A percentile compares a stretch with the other conserved stretches of the same genome.
Evolutionary conservation across 192 early-diverging fungal genomes (phyloP).

Genomic region (Podila minutissima): DNA sequence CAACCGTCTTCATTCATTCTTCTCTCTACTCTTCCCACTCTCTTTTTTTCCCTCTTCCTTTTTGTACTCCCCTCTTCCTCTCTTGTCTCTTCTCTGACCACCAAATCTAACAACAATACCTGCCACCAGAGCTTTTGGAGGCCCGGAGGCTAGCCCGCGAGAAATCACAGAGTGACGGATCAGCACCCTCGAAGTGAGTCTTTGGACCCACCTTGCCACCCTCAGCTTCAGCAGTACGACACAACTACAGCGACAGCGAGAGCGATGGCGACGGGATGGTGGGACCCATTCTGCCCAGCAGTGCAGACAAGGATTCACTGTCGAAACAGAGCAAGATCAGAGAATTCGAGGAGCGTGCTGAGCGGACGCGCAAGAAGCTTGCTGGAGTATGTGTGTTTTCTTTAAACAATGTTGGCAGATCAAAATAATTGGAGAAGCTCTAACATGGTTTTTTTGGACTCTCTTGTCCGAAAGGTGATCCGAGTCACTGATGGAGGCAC

Average conservation of each 20-base stretch:
- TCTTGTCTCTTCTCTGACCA: too few relatives aligned
- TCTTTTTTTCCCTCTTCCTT: too few relatives aligned
- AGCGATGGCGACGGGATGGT: constrained; percentile 50
- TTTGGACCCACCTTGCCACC: constrained; percentile 46
- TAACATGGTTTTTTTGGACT: neutral
- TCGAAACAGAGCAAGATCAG: constrained; percentile 42
- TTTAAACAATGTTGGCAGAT: neutral
- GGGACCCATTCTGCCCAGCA: constrained; percentile 48
- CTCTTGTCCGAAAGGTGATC: constrained; percentile 53
- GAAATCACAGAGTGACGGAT: neutral
- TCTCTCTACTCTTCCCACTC: too few relatives aligned
- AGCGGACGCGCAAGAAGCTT: constrained; percentile 51
- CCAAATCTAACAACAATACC: too few relatives aligned
- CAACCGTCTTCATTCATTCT: too few relatives aligned
- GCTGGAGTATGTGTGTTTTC: constrained; percentile 21
- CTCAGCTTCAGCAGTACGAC: neutral
- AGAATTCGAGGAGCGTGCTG: constrained; percentile 53
- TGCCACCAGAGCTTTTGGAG: constrained; percentile 46
- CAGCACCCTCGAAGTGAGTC: constrained; percentile 25
- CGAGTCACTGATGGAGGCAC: constrained; percentile 55
- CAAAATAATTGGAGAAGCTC: neutral
- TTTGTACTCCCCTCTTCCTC: too few relatives aligned
- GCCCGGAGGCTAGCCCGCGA: constrained; percentile 16
- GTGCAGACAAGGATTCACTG: constrained; percentile 21
- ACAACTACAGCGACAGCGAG: constrained; percentile 9